Evolutionary conservation across 495 filamentous ascomycete genomes (phyloP).

Genomic region (Cercophora newfieldiana): DNA sequence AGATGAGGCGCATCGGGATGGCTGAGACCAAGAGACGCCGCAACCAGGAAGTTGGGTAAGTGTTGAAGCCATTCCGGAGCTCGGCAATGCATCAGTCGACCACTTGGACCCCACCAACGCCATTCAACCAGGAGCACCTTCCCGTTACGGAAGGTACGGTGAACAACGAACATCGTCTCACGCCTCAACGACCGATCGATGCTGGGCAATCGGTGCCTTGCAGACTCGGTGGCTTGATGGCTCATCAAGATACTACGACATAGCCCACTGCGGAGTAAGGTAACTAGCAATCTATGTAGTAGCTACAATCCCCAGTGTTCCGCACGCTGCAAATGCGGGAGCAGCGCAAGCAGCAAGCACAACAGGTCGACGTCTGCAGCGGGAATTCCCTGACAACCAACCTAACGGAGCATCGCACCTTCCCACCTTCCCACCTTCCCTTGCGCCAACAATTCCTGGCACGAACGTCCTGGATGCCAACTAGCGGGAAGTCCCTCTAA

Average conservation of each 20-base stretch:
- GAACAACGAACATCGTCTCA: background rate
- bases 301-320: background rate
- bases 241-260: background rate
- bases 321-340: background rate
- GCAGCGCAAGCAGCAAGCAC: too few relatives aligned
- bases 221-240: background rate
- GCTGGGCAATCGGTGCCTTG: background rate
- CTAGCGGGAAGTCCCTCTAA: background rate
- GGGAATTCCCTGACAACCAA: too few relatives aligned
- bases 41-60: conserved; percentile 5
- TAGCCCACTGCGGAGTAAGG: background rate
- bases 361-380: too few relatives aligned
- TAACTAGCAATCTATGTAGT: too few relatives aligned
- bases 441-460: too few relatives aligned
- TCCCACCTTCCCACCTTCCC: too few relatives aligned
- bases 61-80: conserved; percentile 20
- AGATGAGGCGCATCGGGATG: conserved; percentile 11
- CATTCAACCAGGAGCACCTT: conserved; percentile 6
- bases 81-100: conserved; percentile 18
- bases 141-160: conserved; percentile 1
- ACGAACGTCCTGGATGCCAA: too few relatives aligned
- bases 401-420: too few relatives aligned
- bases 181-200: background rate
- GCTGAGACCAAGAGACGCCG: conserved; percentile 11
- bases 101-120: conserved; percentile 1